Evolutionary conservation across 208 protist genomes (phyloP).

Genomic region (Leishmania aethiopica): DNA sequence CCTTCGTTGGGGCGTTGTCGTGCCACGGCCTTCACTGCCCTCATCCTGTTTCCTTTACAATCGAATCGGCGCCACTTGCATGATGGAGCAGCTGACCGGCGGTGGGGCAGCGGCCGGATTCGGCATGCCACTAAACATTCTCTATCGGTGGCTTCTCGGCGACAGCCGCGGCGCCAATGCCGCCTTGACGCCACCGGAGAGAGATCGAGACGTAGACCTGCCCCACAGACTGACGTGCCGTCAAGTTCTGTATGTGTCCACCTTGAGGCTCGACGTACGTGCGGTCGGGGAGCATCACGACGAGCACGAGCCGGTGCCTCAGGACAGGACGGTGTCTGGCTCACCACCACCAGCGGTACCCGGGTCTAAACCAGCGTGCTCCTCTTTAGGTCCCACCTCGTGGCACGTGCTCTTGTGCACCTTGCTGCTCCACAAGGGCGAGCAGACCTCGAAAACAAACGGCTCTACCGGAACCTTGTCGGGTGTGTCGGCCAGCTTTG

Average conservation of each 20-base stretch:
- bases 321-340: too few relatives aligned
- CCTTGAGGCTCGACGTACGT: not conserved
- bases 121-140: not conserved
- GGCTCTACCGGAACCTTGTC: not conserved
- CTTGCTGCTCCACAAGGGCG: not conserved
- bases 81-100: not conserved
- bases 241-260: not conserved
- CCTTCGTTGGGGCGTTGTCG: slow-evolving; percentile 1
- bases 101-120: not conserved
- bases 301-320: not conserved
- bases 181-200: not conserved
- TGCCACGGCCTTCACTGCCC: not conserved
- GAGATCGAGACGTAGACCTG: not conserved
- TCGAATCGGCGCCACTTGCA: not conserved
- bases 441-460: not conserved
- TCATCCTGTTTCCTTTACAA: not conserved
- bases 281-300: not conserved
- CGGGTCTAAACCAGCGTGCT: not conserved
- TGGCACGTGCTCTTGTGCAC: slow-evolving; percentile 13
- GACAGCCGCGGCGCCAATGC: not conserved
- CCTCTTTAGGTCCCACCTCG: not conserved
- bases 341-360: not conserved
- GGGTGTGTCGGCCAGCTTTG: not conserved
- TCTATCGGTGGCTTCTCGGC: not conserved
- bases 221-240: not conserved